Percentiles rank a stretch among this genome's conserved stretches.
These are phyloP conservation scores for Populus ilicifolia DNA, from an alignment of 345 rosid genomes.

Conservation along the genomic window DNA sequence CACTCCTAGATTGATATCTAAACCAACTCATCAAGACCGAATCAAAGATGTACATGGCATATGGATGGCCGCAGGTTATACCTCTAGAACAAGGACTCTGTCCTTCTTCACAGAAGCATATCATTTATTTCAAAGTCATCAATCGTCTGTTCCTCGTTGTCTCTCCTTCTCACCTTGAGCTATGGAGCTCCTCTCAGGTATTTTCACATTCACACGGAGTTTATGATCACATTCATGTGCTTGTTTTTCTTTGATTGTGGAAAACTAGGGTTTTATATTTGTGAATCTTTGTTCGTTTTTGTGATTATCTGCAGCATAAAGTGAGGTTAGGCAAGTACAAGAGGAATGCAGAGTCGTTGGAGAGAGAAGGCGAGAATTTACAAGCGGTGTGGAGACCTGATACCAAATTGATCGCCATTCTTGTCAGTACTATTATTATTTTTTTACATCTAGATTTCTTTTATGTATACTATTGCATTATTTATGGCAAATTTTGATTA, in stretches of 20 bases:
- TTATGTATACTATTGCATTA: background rate
- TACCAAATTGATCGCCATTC: conserved; percentile 69
- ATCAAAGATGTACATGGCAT: conserved; percentile 82
- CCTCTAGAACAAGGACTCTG: conserved; percentile 60
- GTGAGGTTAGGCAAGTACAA: conserved; percentile 85
- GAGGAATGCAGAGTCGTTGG: conserved; percentile 70
- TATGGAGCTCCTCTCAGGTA: conserved; percentile 85
- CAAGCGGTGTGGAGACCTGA: conserved; percentile 94
- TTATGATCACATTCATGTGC: background rate
- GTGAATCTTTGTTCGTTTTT: conserved; percentile 10
- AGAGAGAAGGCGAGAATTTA: conserved; percentile 77
- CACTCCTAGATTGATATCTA: background rate
- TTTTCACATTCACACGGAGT: background rate
- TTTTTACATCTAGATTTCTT: background rate
- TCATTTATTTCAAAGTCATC: conserved; percentile 66
- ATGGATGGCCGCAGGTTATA: conserved; percentile 99
- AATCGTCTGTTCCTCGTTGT: conserved; percentile 66
- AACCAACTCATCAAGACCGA: background rate
- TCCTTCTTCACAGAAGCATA: conserved; percentile 60
- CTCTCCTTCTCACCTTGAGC: conserved; percentile 80
- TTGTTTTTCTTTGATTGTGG: background rate
- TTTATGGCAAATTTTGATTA: background rate
- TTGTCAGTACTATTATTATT: conserved; percentile 45
- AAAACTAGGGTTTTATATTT: conserved; percentile 12
- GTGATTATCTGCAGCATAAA: conserved; percentile 49